Evolutionary conservation across 1,139 yeast species (phyloP).

Genomic region (Sugiyamaella paludigena): DNA sequence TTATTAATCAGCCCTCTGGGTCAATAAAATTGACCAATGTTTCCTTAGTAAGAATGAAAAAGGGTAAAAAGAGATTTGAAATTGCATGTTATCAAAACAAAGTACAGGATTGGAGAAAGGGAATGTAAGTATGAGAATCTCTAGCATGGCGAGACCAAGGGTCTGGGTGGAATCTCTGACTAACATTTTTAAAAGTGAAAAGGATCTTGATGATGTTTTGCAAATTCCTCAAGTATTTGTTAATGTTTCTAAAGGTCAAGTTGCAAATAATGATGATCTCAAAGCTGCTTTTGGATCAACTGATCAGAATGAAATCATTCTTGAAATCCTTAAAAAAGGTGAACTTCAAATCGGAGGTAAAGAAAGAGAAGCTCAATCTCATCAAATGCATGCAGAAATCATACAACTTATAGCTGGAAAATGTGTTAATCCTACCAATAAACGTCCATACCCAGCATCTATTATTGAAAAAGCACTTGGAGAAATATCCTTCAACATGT

Average conservation of each 20-base stretch:
- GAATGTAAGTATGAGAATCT: slow-evolving; percentile 53
- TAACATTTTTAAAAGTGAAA: slow-evolving; percentile 49
- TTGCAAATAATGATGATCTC: slow-evolving; percentile 85
- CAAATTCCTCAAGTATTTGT: slow-evolving; percentile 94
- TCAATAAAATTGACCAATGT: slow-evolving; percentile 92
- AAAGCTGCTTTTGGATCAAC: slow-evolving; percentile 71
- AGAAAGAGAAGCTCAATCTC: slow-evolving; percentile 75
- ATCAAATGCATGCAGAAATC: slow-evolving; percentile 79
- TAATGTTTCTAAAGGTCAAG: slow-evolving; percentile 93
- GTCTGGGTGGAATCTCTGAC: slow-evolving; percentile 1
- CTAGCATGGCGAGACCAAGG: too few relatives aligned
- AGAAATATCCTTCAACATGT: slow-evolving; percentile 77
- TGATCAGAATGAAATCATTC: slow-evolving; percentile 68
- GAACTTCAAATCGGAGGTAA: slow-evolving; percentile 93
- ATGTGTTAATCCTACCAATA: slow-evolving; percentile 85
- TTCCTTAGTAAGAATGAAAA: slow-evolving; percentile 84
- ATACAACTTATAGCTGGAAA: slow-evolving; percentile 81
- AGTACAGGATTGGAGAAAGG: slow-evolving; percentile 91
- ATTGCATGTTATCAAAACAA: slow-evolving; percentile 96
- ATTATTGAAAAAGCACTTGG: slow-evolving; percentile 86
- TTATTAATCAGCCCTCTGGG: slow-evolving; percentile 64
- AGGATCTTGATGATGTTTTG: slow-evolving; percentile 89
- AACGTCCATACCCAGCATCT: slow-evolving; percentile 89
- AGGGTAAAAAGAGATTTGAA: slow-evolving; percentile 88
- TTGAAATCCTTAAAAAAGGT: slow-evolving; percentile 81